Percentiles rank a stretch among this genome's conserved stretches.
Conservation (phyloP, 2,329 filamentous ascomycete genomes). For the Cladophialophora carrionii region DNA sequence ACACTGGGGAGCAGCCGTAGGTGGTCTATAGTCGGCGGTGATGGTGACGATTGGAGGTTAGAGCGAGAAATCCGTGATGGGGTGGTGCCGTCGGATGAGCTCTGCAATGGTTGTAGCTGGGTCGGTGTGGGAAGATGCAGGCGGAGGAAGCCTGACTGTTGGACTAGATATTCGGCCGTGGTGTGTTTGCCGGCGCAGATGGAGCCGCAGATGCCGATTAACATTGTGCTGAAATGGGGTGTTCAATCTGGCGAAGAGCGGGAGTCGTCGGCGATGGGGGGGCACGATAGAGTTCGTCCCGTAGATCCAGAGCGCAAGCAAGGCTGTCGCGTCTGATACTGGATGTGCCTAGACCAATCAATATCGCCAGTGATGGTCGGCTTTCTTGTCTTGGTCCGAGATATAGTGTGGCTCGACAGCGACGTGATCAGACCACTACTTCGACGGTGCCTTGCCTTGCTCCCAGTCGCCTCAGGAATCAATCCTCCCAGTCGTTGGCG, state of each 20-base stretch:
- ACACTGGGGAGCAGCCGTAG: slow-evolving; percentile 36
- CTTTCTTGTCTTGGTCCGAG: background rate
- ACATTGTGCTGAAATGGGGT: slow-evolving; percentile 50
- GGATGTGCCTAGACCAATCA: background rate
- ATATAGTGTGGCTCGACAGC: background rate
- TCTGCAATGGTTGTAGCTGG: slow-evolving; percentile 41
- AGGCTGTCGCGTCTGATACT: background rate
- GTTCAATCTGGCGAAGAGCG: background rate
- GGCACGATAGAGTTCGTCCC: too few relatives aligned
- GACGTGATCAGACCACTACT: background rate
- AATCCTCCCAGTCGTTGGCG: background rate
- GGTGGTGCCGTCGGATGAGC: background rate
- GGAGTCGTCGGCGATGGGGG: background rate
- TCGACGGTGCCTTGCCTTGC: background rate
- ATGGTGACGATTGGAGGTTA: slow-evolving; percentile 19
- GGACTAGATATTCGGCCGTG: slow-evolving; percentile 82
- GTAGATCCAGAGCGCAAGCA: background rate
- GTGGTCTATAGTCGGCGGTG: slow-evolving; percentile 8
- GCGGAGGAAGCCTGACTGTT: slow-evolving; percentile 78
- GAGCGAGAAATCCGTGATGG: background rate
- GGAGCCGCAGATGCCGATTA: slow-evolving; percentile 60
- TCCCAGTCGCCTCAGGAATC: background rate
- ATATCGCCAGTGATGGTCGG: background rate
- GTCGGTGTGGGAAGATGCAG: slow-evolving; percentile 61
- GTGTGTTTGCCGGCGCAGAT: slow-evolving; percentile 93